Evolutionary conservation across 345 rosid species (phyloP).

Genomic region (Punica granatum): DNA sequence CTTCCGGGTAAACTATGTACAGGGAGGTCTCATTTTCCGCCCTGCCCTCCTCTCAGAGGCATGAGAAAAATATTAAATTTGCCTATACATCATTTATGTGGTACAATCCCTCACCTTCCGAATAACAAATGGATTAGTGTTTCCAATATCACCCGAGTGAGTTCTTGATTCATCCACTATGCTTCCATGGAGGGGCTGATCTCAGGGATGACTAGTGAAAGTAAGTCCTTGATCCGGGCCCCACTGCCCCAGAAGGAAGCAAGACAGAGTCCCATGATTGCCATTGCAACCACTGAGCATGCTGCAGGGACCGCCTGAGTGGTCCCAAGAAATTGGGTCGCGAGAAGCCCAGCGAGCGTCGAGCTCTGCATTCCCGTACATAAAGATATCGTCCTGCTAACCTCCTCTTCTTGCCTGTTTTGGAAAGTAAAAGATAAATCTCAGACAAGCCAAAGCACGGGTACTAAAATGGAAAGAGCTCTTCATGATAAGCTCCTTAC

Average conservation of each 20-base stretch:
- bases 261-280: conserved; percentile 90
- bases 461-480: background rate
- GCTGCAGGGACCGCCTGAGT: conserved; percentile 94
- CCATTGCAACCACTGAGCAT: conserved; percentile 95
- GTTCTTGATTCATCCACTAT: background rate
- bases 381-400: conserved; percentile 71
- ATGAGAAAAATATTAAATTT: background rate
- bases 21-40: background rate
- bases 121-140: background rate
- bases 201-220: conserved; percentile 27
- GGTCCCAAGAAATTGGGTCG: conserved; percentile 77
- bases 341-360: conserved; percentile 85
- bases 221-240: conserved; percentile 50
- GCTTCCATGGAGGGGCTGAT: conserved; percentile 25
- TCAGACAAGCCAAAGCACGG: background rate
- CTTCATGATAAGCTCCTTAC: background rate
- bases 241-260: conserved; percentile 92
- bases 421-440: conserved; percentile 2
- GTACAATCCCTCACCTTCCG: background rate
- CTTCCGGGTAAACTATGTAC: background rate
- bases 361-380: conserved; percentile 99
- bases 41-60: background rate
- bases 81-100: background rate
- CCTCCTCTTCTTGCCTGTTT: conserved; percentile 84
- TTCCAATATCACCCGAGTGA: background rate